These are phyloP conservation scores for Hypoxylon lienhwacheense DNA, from an alignment of 495 filamentous ascomycete species.

Conservation along the genomic window DNA sequence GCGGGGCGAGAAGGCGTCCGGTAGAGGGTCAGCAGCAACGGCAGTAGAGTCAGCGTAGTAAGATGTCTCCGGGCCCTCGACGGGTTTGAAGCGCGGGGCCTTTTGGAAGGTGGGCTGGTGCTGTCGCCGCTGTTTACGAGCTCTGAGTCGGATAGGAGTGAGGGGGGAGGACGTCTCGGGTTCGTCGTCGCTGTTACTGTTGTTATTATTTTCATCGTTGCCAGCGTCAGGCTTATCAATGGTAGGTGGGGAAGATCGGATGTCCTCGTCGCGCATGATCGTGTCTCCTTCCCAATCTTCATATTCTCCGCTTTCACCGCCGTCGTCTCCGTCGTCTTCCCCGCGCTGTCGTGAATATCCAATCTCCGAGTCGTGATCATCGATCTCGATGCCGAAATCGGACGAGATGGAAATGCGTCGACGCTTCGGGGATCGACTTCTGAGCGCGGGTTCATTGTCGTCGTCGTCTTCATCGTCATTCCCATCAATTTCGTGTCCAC, in stretches of 20 bases:
- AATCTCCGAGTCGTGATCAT: too few relatives aligned
- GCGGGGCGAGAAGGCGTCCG: constrained; percentile 50
- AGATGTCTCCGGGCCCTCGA: constrained; percentile 29
- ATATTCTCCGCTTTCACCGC: neutral
- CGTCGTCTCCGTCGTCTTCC: neutral
- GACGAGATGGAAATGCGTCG: constrained; percentile 39
- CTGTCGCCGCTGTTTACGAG: too few relatives aligned
- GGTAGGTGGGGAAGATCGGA: neutral
- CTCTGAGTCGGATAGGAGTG: neutral
- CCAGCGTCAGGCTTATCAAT: too few relatives aligned
- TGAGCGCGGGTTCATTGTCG: neutral
- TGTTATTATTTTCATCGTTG: too few relatives aligned
- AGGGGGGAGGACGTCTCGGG: too few relatives aligned
- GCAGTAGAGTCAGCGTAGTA: too few relatives aligned
- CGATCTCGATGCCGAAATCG: neutral
- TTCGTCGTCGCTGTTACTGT: too few relatives aligned
- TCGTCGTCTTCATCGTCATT: too few relatives aligned
- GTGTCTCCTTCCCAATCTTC: neutral
- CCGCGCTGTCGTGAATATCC: constrained; percentile 2
- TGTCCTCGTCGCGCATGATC: neutral
- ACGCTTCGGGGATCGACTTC: constrained; percentile 22
- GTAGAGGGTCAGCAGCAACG: constrained; percentile 31
- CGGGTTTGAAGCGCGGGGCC: constrained; percentile 47
- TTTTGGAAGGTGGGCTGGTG: constrained; percentile 40
- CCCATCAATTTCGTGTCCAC: constrained; percentile 8